These are phyloP conservation scores for Conoideocrella luteorostrata DNA, from an alignment of 2,329 filamentous ascomycete genomes.

Conservation along the genomic window DNA sequence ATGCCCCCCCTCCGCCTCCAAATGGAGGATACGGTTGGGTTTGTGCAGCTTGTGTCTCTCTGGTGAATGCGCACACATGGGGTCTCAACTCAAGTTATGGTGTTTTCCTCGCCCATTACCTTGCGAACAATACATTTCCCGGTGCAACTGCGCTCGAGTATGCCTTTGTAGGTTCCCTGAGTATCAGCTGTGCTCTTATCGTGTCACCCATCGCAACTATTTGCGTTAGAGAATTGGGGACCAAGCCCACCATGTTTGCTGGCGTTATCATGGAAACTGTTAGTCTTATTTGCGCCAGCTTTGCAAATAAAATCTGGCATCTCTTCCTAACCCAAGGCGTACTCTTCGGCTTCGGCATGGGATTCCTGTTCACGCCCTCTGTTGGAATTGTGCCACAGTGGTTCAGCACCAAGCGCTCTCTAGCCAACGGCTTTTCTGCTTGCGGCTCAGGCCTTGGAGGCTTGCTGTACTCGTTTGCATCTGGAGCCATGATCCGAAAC, in stretches of 20 bases:
- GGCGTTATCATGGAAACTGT: slow-evolving; percentile 58
- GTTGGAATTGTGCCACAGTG: slow-evolving; percentile 66
- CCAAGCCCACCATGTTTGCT: slow-evolving; percentile 54
- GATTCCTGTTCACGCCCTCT: slow-evolving; percentile 65
- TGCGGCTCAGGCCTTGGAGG: slow-evolving; percentile 73
- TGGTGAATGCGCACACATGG: slow-evolving; percentile 68
- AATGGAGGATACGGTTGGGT: slow-evolving; percentile 55
- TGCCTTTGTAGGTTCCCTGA: slow-evolving; percentile 62
- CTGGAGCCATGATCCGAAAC: slow-evolving; percentile 60
- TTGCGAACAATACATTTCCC: slow-evolving; percentile 53
- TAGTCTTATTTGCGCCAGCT: slow-evolving; percentile 64
- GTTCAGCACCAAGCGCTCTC: slow-evolving; percentile 61
- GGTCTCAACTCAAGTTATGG: slow-evolving; percentile 53
- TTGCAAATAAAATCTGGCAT: slow-evolving; percentile 64
- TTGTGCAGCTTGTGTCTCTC: slow-evolving; percentile 28
- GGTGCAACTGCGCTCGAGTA: slow-evolving; percentile 60
- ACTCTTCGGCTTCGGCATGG: slow-evolving; percentile 72
- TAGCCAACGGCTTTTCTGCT: slow-evolving; percentile 63
- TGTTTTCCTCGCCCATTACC: slow-evolving; percentile 52
- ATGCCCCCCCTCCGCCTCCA: slow-evolving; percentile 32
- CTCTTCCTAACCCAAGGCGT: slow-evolving; percentile 69
- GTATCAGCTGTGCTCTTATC: slow-evolving; percentile 46
- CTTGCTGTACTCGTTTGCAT: slow-evolving; percentile 58
- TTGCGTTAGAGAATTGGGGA: slow-evolving; percentile 55
- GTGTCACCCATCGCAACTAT: slow-evolving; percentile 62